A percentile compares a stretch with the other conserved stretches of the same genome.
phyloP scores from a whole-genome alignment of 805 yeast genomes.

The Metschnikowia lachancei region DNA sequence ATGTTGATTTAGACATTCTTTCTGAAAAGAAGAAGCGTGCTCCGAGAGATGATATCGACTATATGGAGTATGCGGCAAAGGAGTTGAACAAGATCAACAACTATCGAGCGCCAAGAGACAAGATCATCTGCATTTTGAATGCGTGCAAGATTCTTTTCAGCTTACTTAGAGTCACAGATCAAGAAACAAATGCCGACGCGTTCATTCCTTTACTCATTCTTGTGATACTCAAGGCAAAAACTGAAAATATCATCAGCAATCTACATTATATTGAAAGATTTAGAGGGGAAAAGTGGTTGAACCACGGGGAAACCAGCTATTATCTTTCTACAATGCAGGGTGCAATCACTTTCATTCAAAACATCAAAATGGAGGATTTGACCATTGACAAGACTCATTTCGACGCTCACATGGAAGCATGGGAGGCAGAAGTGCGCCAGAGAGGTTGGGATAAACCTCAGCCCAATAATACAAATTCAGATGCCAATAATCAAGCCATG shows the following conservation, averaged over 20 bases:
- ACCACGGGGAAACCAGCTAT: constrained; percentile 84
- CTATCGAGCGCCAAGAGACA: constrained; percentile 92
- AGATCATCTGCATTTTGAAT: constrained; percentile 84
- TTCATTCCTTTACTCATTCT: constrained; percentile 87
- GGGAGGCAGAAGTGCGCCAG: constrained; percentile 36
- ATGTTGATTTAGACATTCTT: constrained; percentile 51
- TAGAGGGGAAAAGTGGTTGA: constrained; percentile 67
- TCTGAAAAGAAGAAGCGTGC: constrained; percentile 28
- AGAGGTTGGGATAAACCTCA: not conserved
- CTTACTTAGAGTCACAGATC: constrained; percentile 66
- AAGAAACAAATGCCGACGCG: constrained; percentile 83
- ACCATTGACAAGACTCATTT: constrained; percentile 62
- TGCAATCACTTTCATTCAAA: constrained; percentile 76
- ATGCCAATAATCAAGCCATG: constrained; percentile 6
- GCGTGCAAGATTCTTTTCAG: constrained; percentile 93
- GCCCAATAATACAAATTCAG: not conserved
- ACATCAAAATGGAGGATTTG: constrained; percentile 54
- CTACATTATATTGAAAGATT: constrained; percentile 82
- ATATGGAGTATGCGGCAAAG: constrained; percentile 62
- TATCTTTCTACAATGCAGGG: constrained; percentile 88
- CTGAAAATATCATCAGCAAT: constrained; percentile 69
- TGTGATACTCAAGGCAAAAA: constrained; percentile 68
- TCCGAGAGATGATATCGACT: constrained; percentile 20
- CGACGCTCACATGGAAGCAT: constrained; percentile 52
- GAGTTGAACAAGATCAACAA: constrained; percentile 77